These are phyloP conservation scores for Omphalea diandra DNA, from an alignment of 441 rosid genomes.

Conservation along the genomic window DNA sequence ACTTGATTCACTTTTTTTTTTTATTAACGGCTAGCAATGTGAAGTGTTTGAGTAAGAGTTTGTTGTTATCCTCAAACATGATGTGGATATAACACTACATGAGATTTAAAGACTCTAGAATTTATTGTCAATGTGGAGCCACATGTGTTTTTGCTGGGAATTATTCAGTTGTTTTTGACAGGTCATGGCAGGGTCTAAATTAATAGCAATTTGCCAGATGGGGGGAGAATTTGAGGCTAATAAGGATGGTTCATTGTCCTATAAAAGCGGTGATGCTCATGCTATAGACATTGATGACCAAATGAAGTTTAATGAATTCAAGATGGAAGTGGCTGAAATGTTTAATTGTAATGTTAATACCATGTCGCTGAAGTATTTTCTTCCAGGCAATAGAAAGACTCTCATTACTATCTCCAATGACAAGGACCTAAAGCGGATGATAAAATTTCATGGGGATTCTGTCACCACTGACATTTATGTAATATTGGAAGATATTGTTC, in stretches of 20 bases:
- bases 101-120: background rate
- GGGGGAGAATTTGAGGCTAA: slow-evolving; percentile 77
- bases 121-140: slow-evolving; percentile 1
- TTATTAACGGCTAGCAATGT: background rate
- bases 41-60: background rate
- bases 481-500: slow-evolving; percentile 54
- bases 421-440: slow-evolving; percentile 83
- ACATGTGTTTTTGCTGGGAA: slow-evolving; percentile 1
- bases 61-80: background rate
- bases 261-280: slow-evolving; percentile 86
- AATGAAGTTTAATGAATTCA: slow-evolving; percentile 58
- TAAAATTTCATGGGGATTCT: slow-evolving; percentile 67
- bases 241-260: slow-evolving; percentile 56
- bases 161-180: slow-evolving; percentile 13
- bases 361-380: slow-evolving; percentile 72
- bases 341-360: slow-evolving; percentile 51
- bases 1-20: background rate
- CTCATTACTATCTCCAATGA: slow-evolving; percentile 83
- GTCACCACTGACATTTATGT: slow-evolving; percentile 60
- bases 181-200: slow-evolving; percentile 64
- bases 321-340: slow-evolving; percentile 82
- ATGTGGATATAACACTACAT: background rate
- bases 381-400: slow-evolving; percentile 79
- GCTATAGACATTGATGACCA: slow-evolving; percentile 82
- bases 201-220: slow-evolving; percentile 81